Base-by-base conservation (phyloP, 345 rosid genomes). In the Adansonia digitata region DNA sequence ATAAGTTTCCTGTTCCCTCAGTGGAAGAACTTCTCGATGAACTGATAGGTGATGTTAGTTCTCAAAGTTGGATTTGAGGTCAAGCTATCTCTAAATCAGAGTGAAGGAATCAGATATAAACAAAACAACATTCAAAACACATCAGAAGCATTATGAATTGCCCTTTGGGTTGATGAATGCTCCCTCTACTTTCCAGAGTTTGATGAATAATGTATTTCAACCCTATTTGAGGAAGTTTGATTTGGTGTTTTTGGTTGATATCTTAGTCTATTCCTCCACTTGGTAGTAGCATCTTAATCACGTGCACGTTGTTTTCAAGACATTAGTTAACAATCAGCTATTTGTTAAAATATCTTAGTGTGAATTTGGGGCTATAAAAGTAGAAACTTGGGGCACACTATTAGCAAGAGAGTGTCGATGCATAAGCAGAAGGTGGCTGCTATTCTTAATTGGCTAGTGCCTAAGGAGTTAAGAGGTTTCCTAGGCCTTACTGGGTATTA, bases 31-130 rank as follows among this genome's bases (percentile, higher is more conserved):
- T 15, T 3, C n/a, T 48, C 1, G 52, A 48, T 15, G 52, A 48
- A 1, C 1, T 48, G 7, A 3, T 0, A 0, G 0, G 5, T 0
- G 20, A n/a, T 2, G 1, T 4, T 48, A 2, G 0, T 48, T 48
- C 5, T 48, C 7, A 0, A 48, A 48, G n/a, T 6, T 15, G 5
- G 52, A 48, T 15, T 5, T 48, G 5, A 2, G n/a, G n/a, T 48
- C 20, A 2, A 7, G 52, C 4, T 48, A 48, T 5, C 17, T 14
- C n/a, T 7, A 48, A 48, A 43, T 43, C 10, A 43, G 0, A 3
- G 10, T 14, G 17, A 4, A 0, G 0, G 46, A 43, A 0, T 9
- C 2, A 1, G 20, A 48, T 14, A 15, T 48, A 5, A 2, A 48
- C n/a, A 48, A 15, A 5, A 13, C 7, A 14, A 0, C 20, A 0